These are phyloP conservation scores for Fusarium proliferatum DNA, from an alignment of 2,329 filamentous ascomycete species.

Conservation along the genomic window DNA sequence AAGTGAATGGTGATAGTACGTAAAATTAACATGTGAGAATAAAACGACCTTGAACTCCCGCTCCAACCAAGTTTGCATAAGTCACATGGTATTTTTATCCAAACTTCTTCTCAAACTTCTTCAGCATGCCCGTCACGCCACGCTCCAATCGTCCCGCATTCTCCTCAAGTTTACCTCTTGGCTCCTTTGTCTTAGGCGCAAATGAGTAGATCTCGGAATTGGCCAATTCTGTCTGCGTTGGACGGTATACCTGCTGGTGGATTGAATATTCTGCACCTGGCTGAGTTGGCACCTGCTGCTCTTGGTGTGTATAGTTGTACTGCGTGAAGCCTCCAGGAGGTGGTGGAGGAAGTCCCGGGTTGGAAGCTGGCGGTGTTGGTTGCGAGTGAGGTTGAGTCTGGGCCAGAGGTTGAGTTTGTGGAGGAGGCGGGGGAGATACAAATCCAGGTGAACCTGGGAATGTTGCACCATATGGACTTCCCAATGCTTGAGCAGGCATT, in stretches of 20 bases:
- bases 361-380: constrained; percentile 49
- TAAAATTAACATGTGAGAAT: constrained; percentile 18
- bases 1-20: neutral
- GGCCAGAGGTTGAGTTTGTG: constrained; percentile 48
- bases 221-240: constrained; percentile 70
- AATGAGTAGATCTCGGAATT: constrained; percentile 51
- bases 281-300: constrained; percentile 35
- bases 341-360: constrained; percentile 53
- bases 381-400: constrained; percentile 46
- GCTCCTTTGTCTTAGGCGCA: constrained; percentile 56
- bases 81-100: constrained; percentile 51
- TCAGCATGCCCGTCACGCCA: constrained; percentile 77
- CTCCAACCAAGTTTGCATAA: constrained; percentile 2
- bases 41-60: constrained; percentile 26
- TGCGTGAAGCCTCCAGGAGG: constrained; percentile 68
- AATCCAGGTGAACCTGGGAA: constrained; percentile 60
- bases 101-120: constrained; percentile 83
- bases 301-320: constrained; percentile 57
- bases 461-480: constrained; percentile 58
- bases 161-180: constrained; percentile 68
- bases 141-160: constrained; percentile 75
- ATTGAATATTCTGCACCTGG: constrained; percentile 63
- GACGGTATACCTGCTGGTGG: constrained; percentile 77
- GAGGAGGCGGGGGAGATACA: constrained; percentile 48
- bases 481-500: constrained; percentile 59